These are phyloP conservation scores for Nitzschia putrida DNA, from an alignment of 108 stramenopile genomes.

Conservation along the genomic window DNA sequence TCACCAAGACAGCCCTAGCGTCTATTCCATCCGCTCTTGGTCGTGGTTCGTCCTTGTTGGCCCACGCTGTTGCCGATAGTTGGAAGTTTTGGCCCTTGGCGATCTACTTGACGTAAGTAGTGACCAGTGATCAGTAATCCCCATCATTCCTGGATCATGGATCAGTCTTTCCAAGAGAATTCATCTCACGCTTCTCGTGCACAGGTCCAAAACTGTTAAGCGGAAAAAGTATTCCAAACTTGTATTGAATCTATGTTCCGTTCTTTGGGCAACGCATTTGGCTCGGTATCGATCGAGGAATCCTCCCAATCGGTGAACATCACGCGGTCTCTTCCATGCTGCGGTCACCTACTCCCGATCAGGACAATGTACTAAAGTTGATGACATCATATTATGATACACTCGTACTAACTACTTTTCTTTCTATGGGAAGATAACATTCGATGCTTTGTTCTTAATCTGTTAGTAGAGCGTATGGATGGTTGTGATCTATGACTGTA, in stretches of 20 bases:
- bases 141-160: no score
- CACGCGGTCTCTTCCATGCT: no score
- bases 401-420: no score
- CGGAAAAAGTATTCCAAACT: not conserved
- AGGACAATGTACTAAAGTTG: no score
- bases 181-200: not conserved
- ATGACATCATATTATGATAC: no score
- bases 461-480: no score
- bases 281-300: not conserved
- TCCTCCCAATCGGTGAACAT: no score
- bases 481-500: no score
- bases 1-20: not conserved
- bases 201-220: slow-evolving; percentile 3
- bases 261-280: slow-evolving; percentile 6
- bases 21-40: slow-evolving; percentile 2
- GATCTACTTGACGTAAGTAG: slow-evolving; percentile 8
- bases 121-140: not conserved
- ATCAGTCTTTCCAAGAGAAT: no score
- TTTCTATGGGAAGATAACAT: no score
- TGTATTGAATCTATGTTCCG: slow-evolving; percentile 6
- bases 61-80: slow-evolving; percentile 4
- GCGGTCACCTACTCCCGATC: no score
- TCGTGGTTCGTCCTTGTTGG: not conserved
- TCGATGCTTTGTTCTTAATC: no score
- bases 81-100: slow-evolving; percentile 14